phyloP scores from a whole-genome alignment of 2,329 filamentous ascomycete genomes.

The Pseudogymnoascus sp. region DNA sequence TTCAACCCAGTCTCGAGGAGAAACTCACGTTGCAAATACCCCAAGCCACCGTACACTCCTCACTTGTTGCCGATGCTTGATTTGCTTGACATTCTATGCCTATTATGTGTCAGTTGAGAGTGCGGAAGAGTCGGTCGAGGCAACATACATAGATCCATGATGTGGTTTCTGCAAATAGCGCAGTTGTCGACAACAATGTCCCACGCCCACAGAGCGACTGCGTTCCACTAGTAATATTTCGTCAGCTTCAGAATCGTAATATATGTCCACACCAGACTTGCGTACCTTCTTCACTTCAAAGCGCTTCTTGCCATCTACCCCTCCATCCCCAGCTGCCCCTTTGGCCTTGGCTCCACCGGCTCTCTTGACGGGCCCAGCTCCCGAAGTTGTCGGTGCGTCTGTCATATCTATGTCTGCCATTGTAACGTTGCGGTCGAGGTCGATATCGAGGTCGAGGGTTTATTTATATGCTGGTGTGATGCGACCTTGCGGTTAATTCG shows the following conservation, averaged over 20 bases:
- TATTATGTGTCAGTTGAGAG: conserved; percentile 30
- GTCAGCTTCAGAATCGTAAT: background rate
- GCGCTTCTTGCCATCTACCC: conserved; percentile 72
- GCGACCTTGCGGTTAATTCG: background rate
- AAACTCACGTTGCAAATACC: conserved; percentile 91
- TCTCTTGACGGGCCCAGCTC: conserved; percentile 49
- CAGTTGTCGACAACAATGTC: conserved; percentile 99
- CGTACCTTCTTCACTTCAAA: conserved; percentile 98
- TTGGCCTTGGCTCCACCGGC: conserved; percentile 41
- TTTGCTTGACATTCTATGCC: conserved; percentile 98
- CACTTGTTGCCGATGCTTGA: conserved; percentile 91
- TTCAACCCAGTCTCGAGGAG: background rate
- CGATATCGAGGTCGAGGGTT: background rate
- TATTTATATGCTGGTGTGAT: conserved; percentile 1
- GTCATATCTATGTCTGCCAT: conserved; percentile 99
- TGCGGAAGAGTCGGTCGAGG: conserved; percentile 7
- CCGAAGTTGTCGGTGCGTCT: conserved; percentile 58
- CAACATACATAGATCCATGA: conserved; percentile 90
- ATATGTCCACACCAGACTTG: background rate
- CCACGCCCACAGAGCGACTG: conserved; percentile 97
- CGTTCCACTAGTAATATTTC: conserved; percentile 70
- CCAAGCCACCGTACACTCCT: conserved; percentile 98
- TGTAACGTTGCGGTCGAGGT: conserved; percentile 16
- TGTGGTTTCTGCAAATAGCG: conserved; percentile 97
- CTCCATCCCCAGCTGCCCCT: conserved; percentile 37